Base-by-base conservation (phyloP, 345 rosid species). In the Ceriops tagal region DNA sequence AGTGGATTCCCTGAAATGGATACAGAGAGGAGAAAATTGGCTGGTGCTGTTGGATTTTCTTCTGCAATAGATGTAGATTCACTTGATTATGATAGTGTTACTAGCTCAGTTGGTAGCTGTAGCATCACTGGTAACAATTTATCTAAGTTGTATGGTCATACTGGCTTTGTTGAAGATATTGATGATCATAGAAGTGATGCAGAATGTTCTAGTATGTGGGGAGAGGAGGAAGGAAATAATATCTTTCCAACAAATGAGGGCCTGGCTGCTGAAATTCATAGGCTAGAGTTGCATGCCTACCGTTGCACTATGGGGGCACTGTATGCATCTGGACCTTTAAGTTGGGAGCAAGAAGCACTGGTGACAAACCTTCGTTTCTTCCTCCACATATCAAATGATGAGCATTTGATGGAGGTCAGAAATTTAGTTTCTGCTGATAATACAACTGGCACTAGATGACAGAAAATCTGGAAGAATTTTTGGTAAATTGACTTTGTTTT, bases 401-500 rank as follows among this genome's bases (percentile, higher is more conserved):
- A 72, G 65, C 75, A 72, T 65, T 65, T 72, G 75, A 62, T 62
- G 73, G 77, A 68, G 72, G 68, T 74, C 77, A 88, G 83, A 80
- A 88, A 82, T 76, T 78, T 90, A 66, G 83, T 84, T 80, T 87
- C 90, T 79, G 79, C 83, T 56, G 83, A 83, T 73, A 81, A 80
- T 79, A 77, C 80, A 65, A 75, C 83, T 65, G 73, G 82, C 39
- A 71, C 73, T 75, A 91, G 91, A 78, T 81, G 85, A 81, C 79
- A 47, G 69, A 73, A 72, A 71, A 61, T 49, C n/a, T 26, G 37
- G 39, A 53, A 68, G 59, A 43, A 46, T 47, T 27, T 34, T 31
- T 27, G 49, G 49, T 55, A 64, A 76, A 43, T 43, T 43, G 49
- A 71, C 52, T 75, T 80, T 81, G 77, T 59, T 64, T 82, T 18